Percentiles rank a stretch among this genome's conserved stretches.
These are phyloP conservation scores for Chlamydomonas sp. DNA, from an alignment of 139 green algal species.

Conservation along the genomic window DNA sequence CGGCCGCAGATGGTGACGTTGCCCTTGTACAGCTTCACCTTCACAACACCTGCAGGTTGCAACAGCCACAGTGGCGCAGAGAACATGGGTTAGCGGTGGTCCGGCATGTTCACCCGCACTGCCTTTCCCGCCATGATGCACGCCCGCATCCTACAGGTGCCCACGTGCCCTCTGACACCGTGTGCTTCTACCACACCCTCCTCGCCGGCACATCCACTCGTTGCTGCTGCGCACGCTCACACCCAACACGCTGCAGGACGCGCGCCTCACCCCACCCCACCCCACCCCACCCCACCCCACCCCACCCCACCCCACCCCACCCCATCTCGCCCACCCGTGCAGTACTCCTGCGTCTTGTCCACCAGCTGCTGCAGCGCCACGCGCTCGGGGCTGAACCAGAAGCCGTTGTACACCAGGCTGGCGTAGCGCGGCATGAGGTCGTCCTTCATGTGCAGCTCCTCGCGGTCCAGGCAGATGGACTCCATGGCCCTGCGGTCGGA, in stretches of 20 bases:
- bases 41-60: slow-evolving; percentile 77
- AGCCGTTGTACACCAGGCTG: slow-evolving; percentile 84
- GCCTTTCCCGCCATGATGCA: too few relatives aligned
- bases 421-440: slow-evolving; percentile 85
- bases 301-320: slow-evolving; percentile 1
- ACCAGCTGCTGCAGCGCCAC: slow-evolving; percentile 91
- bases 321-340: slow-evolving; percentile 52
- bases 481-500: slow-evolving; percentile 79
- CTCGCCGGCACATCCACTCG: too few relatives aligned
- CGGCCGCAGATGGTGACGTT: slow-evolving; percentile 68
- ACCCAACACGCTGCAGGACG: too few relatives aligned
- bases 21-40: slow-evolving; percentile 95
- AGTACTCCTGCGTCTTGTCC: slow-evolving; percentile 88
- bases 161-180: too few relatives aligned
- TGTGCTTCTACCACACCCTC: too few relatives aligned
- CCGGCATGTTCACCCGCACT: too few relatives aligned
- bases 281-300: neutral
- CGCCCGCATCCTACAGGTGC: too few relatives aligned
- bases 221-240: too few relatives aligned
- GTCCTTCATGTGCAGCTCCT: slow-evolving; percentile 93
- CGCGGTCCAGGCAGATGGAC: slow-evolving; percentile 91
- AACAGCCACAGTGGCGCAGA: neutral
- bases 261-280: slow-evolving; percentile 4
- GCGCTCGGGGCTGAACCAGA: slow-evolving; percentile 81
- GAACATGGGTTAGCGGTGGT: neutral